Evolutionary conservation across 2,329 filamentous ascomycete species (phyloP), one percentile per base, ranked within the genome.

Genomic region (Aspergillus spinulosporus): DNA sequence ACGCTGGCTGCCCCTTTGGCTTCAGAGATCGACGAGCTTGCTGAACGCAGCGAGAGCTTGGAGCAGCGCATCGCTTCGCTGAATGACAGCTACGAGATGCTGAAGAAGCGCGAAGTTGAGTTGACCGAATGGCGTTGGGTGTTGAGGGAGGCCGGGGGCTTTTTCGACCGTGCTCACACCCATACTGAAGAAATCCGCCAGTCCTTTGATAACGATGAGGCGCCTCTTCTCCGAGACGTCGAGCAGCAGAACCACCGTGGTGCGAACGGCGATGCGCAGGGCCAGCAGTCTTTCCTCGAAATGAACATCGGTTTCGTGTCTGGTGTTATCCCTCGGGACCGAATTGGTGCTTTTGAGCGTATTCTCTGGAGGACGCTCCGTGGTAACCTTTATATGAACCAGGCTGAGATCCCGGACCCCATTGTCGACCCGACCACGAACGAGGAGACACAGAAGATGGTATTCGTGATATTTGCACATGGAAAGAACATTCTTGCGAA

Each of bases 301-400:
- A 96, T 97, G 90, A 97, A 97, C 78, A 99, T 99, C 72, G 94
- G 94, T 7, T 99, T 99, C 68, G 93, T 99, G 52, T 90, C 94
- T 53, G 94, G 94, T 76, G 94, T 97, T 66, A 97, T 99, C 66
- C 85, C 90, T 37, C 86, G 94, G 53, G 93, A 97, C 70, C 87
- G 93, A 49, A 93, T 99, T 59, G 92, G 88, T 11, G 90, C 93
- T 28, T 99, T 99, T 71, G 95, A 99, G 79, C 88, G 94, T 58
- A 99, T 99, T 65, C 82, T 99, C 50, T 99, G 94, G 94, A 87
- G 94, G 68, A 97, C 95, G 0, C 85, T 99, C 42, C 91, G 94
- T 74, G 94, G 94, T 68, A 99, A 99, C 76, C 80, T 99, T 62
- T 99, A 97, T 82, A 99, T 99, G 94, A 99, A 99, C 78, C 95